Percentiles rank a stretch among this genome's conserved stretches.
Evolutionary conservation across 2,329 filamentous ascomycete genomes (phyloP).

Genomic region (Diaporthe longicolla): DNA sequence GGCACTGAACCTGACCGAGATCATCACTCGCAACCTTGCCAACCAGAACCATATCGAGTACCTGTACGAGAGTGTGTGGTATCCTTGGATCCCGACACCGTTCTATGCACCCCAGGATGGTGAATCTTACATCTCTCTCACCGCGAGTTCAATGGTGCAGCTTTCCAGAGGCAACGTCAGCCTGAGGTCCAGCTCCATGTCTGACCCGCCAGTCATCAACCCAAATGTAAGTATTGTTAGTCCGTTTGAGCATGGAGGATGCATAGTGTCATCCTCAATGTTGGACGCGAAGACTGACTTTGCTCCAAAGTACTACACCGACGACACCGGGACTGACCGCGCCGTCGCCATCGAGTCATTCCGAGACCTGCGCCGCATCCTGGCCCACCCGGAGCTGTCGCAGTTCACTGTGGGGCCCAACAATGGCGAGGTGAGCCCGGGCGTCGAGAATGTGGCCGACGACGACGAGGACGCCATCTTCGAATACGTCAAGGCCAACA

Average conservation of each 20-base stretch:
- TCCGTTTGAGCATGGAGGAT: no score
- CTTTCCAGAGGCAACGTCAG: conserved; percentile 46
- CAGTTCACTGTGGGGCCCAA: conserved; percentile 46
- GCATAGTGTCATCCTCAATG: no score
- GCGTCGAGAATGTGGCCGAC: conserved; percentile 42
- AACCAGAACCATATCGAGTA: conserved; percentile 50
- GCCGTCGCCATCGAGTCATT: conserved; percentile 52
- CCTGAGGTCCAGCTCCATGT: conserved; percentile 45
- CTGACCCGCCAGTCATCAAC: conserved; percentile 45
- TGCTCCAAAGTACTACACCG: conserved; percentile 45
- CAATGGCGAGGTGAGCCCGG: conserved; percentile 47
- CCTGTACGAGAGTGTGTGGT: conserved; percentile 49
- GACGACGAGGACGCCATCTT: conserved; percentile 49
- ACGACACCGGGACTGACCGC: conserved; percentile 47
- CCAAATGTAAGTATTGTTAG: conserved; percentile 43
- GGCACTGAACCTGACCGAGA: conserved; percentile 47
- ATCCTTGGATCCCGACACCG: conserved; percentile 48
- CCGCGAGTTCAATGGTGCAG: conserved; percentile 46
- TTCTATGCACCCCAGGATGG: conserved; percentile 47
- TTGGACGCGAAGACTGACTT: not conserved
- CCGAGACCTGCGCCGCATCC: conserved; percentile 51
- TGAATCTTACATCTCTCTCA: conserved; percentile 48
- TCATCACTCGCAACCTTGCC: conserved; percentile 44
- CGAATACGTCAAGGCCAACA: conserved; percentile 49
- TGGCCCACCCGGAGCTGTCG: conserved; percentile 47